These are phyloP conservation scores for Elsinoe ampelina DNA, from an alignment of 2,329 filamentous ascomycete genomes.

Conservation along the genomic window DNA sequence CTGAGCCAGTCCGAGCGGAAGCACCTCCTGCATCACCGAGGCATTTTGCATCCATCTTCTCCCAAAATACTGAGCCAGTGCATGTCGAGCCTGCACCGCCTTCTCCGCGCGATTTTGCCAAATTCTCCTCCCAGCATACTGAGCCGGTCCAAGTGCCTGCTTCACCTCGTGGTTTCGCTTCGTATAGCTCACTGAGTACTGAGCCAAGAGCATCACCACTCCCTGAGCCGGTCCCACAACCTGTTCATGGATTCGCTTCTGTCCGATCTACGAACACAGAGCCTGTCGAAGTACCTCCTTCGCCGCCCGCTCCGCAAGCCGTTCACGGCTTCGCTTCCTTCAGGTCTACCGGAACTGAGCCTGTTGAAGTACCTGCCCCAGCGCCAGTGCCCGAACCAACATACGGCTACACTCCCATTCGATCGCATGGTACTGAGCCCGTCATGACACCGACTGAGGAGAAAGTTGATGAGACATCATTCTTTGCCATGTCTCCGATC, in stretches of 20 bases:
- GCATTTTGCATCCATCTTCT: slow-evolving; percentile 34
- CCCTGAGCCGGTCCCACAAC: background rate
- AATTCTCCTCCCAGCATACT: slow-evolving; percentile 35
- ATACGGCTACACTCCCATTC: slow-evolving; percentile 17
- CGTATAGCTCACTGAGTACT: slow-evolving; percentile 35
- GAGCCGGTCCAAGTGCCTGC: slow-evolving; percentile 6
- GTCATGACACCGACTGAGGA: background rate
- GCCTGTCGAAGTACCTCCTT: slow-evolving; percentile 16
- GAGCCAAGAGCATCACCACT: slow-evolving; percentile 9
- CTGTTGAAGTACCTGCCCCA: slow-evolving; percentile 17
- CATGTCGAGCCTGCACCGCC: background rate
- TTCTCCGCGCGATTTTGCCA: slow-evolving; percentile 30
- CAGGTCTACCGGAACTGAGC: slow-evolving; percentile 24
- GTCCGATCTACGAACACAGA: slow-evolving; percentile 25
- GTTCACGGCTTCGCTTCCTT: slow-evolving; percentile 22
- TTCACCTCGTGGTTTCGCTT: slow-evolving; percentile 30
- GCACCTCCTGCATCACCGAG: slow-evolving; percentile 20
- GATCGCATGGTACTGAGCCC: slow-evolving; percentile 10
- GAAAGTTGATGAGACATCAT: slow-evolving; percentile 1
- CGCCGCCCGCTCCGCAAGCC: background rate
- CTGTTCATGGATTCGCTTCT: slow-evolving; percentile 20
- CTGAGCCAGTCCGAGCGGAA: background rate
- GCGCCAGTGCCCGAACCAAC: slow-evolving; percentile 13
- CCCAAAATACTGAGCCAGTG: slow-evolving; percentile 27
- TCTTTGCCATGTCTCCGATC: slow-evolving; percentile 15